phyloP scores from a whole-genome alignment of 2,329 filamentous ascomycete species.

The Phialophora chinensis region DNA sequence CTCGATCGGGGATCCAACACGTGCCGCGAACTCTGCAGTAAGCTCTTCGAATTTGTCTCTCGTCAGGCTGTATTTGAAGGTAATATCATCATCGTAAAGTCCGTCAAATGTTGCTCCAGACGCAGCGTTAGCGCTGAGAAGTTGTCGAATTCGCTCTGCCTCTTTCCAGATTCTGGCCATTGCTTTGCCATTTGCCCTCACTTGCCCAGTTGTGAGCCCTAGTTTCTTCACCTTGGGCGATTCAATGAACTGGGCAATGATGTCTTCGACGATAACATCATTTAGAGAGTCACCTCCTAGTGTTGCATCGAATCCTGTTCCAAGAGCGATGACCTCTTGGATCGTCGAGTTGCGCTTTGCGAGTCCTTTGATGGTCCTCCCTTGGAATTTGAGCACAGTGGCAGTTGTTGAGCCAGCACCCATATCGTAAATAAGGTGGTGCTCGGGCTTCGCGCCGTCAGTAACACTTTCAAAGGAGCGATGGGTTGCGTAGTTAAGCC shows the following conservation, averaged over 20 bases:
- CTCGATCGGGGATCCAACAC: constrained; percentile 72
- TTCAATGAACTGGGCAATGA: constrained; percentile 78
- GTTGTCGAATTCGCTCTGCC: constrained; percentile 81
- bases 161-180: constrained; percentile 93
- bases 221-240: constrained; percentile 61
- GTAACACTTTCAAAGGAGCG: constrained; percentile 85
- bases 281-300: constrained; percentile 92
- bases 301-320: constrained; percentile 84
- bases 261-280: constrained; percentile 84
- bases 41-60: constrained; percentile 82
- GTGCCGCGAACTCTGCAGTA: constrained; percentile 68
- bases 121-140: constrained; percentile 90
- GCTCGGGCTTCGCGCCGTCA: constrained; percentile 83
- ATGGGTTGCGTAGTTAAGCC: constrained; percentile 91
- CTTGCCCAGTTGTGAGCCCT: constrained; percentile 63
- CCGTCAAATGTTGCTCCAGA: constrained; percentile 83
- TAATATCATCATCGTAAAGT: constrained; percentile 81
- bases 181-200: constrained; percentile 79
- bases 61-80: constrained; percentile 88
- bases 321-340: constrained; percentile 90
- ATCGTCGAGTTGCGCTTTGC: constrained; percentile 96
- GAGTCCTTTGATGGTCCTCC: constrained; percentile 84
- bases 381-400: constrained; percentile 87
- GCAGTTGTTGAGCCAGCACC: constrained; percentile 93
- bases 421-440: constrained; percentile 97